phyloP scores from a whole-genome alignment of 306 rosid species.

The Sphenostylis stenocarpa region DNA sequence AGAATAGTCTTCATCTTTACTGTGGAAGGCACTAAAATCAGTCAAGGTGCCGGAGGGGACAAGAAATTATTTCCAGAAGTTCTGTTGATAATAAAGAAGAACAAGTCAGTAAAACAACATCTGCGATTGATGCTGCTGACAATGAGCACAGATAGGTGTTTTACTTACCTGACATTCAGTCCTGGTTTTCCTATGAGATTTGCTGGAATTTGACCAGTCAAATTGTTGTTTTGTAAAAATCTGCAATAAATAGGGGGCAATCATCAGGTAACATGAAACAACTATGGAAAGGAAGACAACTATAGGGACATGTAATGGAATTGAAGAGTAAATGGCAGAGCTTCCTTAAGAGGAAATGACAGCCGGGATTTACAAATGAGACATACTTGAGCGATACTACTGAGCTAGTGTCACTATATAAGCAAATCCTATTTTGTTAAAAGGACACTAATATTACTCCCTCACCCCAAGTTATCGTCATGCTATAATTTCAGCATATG shows the following conservation, averaged over 20 bases:
- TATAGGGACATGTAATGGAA: not conserved
- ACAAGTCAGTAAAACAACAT: conserved; percentile 34
- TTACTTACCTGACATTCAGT: conserved; percentile 58
- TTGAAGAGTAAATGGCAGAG: conserved; percentile 6
- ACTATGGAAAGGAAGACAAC: conserved; percentile 19
- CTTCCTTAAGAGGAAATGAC: not conserved
- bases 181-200: conserved; percentile 65
- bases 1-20: conserved; percentile 26
- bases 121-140: not conserved
- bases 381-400: not conserved
- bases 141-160: conserved; percentile 7
- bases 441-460: not conserved
- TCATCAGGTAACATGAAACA: conserved; percentile 34
- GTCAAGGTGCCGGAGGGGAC: conserved; percentile 62
- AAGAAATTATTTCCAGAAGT: conserved; percentile 62
- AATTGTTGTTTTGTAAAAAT: conserved; percentile 79
- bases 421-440: not conserved
- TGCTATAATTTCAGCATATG: not conserved
- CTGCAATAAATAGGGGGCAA: conserved; percentile 47
- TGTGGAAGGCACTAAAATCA: conserved; percentile 14
- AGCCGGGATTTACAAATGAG: not conserved
- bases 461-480: not conserved
- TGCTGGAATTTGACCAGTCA: conserved; percentile 80
- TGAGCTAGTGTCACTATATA: not conserved
- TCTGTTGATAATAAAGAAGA: conserved; percentile 47